Conservation (phyloP, 805 yeast species). For the Candida pini region DNA sequence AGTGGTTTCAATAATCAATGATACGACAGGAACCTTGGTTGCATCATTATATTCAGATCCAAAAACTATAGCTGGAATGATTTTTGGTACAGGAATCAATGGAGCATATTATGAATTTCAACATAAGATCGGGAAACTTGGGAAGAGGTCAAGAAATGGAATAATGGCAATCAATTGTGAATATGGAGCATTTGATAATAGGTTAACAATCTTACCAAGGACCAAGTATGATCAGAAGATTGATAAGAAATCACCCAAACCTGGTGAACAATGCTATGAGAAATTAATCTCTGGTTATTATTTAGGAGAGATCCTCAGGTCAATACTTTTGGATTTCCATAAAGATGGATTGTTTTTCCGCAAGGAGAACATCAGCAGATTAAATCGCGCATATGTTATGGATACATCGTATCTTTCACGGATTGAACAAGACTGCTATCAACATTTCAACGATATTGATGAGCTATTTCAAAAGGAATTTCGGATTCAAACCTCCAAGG, state of each 20-base stretch:
- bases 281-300: slow-evolving; percentile 97
- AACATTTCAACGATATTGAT: slow-evolving; percentile 70
- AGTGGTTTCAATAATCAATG: slow-evolving; percentile 91
- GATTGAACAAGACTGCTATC: slow-evolving; percentile 86
- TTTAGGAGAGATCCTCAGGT: slow-evolving; percentile 85
- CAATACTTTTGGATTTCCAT: slow-evolving; percentile 68
- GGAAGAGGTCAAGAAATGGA: slow-evolving; percentile 62
- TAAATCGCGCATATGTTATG: slow-evolving; percentile 63
- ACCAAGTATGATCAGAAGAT: slow-evolving; percentile 79
- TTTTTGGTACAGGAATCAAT: slow-evolving; percentile 96
- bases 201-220: slow-evolving; percentile 77
- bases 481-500: slow-evolving; percentile 57
- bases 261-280: slow-evolving; percentile 93
- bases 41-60: slow-evolving; percentile 92
- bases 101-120: slow-evolving; percentile 90
- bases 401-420: slow-evolving; percentile 86
- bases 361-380: slow-evolving; percentile 59
- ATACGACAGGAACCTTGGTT: slow-evolving; percentile 94
- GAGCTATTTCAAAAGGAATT: slow-evolving; percentile 56
- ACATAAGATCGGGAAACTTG: slow-evolving; percentile 71
- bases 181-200: slow-evolving; percentile 96
- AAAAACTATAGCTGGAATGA: slow-evolving; percentile 86
- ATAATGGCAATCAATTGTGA: slow-evolving; percentile 98
- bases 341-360: slow-evolving; percentile 61
- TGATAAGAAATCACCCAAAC: slow-evolving; percentile 87